Evolutionary conservation across 768 basidiomycete species (phyloP).

Genomic region (Mrakia frigida): DNA sequence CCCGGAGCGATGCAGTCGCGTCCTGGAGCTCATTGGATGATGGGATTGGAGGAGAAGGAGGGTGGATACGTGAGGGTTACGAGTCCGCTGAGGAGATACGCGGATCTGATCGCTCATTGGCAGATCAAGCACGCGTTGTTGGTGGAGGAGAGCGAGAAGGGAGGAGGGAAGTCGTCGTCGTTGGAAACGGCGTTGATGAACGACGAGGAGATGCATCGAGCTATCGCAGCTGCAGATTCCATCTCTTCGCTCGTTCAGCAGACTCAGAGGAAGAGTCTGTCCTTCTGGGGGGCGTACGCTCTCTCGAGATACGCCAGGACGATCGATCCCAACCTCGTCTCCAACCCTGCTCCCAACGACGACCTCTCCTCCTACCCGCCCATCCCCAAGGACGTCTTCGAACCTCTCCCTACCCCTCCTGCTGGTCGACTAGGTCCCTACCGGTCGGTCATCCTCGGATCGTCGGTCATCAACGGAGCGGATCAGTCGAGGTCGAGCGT

Average conservation of each 20-base stretch:
- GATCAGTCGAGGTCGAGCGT: constrained; percentile 8
- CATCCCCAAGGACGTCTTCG: constrained; percentile 1
- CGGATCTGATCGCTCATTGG: constrained; percentile 82
- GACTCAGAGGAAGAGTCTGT: background rate
- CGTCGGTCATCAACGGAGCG: background rate
- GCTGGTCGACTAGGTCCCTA: constrained; percentile 22
- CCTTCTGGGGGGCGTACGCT: constrained; percentile 28
- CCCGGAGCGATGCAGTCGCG: constrained; percentile 16
- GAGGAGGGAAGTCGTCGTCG: background rate
- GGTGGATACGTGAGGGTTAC: constrained; percentile 81
- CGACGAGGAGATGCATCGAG: background rate
- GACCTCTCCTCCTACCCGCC: background rate
- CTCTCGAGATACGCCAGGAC: constrained; percentile 26
- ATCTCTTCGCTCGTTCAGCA: constrained; percentile 11
- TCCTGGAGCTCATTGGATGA: constrained; percentile 52
- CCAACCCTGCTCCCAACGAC: background rate
- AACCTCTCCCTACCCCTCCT: background rate
- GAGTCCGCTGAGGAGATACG: constrained; percentile 78
- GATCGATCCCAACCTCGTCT: constrained; percentile 1
- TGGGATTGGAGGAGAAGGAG: constrained; percentile 58
- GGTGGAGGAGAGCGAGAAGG: background rate
- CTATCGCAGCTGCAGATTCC: background rate
- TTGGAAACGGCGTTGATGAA: background rate
- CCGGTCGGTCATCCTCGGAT: background rate
- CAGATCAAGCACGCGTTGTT: constrained; percentile 74